Evolutionary conservation across 148 eudicot genomes (phyloP).

Genomic region (Heliamphora exappendiculata): DNA sequence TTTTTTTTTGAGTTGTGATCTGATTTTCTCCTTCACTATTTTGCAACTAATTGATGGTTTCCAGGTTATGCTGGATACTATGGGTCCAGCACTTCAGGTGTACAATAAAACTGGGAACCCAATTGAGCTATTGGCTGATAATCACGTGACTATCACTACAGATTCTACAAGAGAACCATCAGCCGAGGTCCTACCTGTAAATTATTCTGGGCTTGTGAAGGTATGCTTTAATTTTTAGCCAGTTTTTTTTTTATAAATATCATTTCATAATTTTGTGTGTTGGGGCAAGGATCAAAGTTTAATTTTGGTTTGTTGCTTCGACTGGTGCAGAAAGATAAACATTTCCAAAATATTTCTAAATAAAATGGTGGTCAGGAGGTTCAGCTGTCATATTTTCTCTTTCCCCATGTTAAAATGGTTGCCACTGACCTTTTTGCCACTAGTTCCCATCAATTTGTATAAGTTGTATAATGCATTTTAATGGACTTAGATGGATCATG

Average conservation of each 20-base stretch:
- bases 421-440: too few relatives aligned
- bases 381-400: too few relatives aligned
- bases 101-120: constrained; percentile 39
- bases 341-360: too few relatives aligned
- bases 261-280: not conserved
- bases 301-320: too few relatives aligned
- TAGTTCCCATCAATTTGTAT: too few relatives aligned
- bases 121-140: constrained; percentile 36
- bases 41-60: constrained; percentile 2
- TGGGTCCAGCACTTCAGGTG: constrained; percentile 62
- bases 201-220: constrained; percentile 41
- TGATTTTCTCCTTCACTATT: not conserved
- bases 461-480: too few relatives aligned
- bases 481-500: too few relatives aligned
- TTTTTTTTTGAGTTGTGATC: not conserved
- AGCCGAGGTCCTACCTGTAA: constrained; percentile 39
- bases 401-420: too few relatives aligned
- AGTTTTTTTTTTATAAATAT: not conserved
- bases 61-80: constrained; percentile 66
- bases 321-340: too few relatives aligned
- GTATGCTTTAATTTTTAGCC: constrained; percentile 16
- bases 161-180: constrained; percentile 40
- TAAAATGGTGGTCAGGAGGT: too few relatives aligned
- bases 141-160: constrained; percentile 37
- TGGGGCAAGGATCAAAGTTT: too few relatives aligned